Base-by-base conservation (phyloP, 2,329 filamentous ascomycete species). In the Incumbomyces lentus region DNA sequence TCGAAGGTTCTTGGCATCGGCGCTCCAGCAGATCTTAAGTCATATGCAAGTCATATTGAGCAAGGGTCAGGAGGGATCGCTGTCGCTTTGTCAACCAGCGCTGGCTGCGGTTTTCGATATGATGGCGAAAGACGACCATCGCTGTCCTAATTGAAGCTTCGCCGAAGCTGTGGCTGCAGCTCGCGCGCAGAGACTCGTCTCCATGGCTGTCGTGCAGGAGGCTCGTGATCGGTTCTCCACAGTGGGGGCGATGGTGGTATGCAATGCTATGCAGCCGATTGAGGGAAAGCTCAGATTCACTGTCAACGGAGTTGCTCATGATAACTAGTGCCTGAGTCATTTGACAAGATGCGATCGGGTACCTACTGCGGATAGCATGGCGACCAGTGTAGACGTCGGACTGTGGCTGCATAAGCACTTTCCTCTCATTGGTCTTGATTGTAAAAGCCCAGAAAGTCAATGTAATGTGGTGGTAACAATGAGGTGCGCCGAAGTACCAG, bases 201-300 rank as follows among this genome's bases (percentile, higher is more conserved):
- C 33, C 34, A 34, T 33, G 14, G 29, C 18, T 31, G 30, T 31
- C 17, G 22, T 16, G 34, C 42, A 37, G 32, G 17, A 37, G 34
- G 34, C 33, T 38, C 34, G 26, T 26, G 42, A 45, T 45, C 33
- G 16, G 3, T 37, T 34, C 19, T 22, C 19, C 42, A 22, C 33
- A 14, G 16, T 14, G 34, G 18, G n/a, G 33, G 42, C 26, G n/a
- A 18, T 38, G 16, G 30, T 22, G 40, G 40, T 33, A 35, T 44
- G 40, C 30, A 18, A 44, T 44, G 40, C 40, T 34, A 45, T 38
- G 32, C 42, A 32, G 33, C n/a, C 30, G 34, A 36, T 35, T 44
- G 6, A 3, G 41, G 40, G 7, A 44, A 35, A 29, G 41, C 18
- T 26, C 19, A 29, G 11, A 31, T 35, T 18, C 31, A 26, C 26